Evolutionary conservation across 257 asterid species (phyloP).

Genomic region (Cynanchum wilfordii): DNA sequence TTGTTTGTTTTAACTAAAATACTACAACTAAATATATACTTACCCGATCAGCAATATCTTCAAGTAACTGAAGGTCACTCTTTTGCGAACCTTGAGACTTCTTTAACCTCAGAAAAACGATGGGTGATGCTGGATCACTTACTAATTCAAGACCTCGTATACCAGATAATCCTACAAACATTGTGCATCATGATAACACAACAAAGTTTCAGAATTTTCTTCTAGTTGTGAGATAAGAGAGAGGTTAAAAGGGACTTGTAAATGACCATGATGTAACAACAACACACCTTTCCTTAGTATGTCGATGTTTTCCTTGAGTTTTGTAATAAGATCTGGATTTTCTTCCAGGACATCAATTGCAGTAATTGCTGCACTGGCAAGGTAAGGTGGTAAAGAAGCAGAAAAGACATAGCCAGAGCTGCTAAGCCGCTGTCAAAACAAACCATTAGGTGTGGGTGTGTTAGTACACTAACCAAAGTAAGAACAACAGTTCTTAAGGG

Average conservation of each 20-base stretch:
- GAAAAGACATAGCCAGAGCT: slow-evolving; percentile 91
- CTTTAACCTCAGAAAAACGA: slow-evolving; percentile 56
- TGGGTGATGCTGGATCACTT: slow-evolving; percentile 69
- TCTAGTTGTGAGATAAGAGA: not conserved
- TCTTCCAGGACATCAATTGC: slow-evolving; percentile 75
- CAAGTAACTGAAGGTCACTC: slow-evolving; percentile 65
- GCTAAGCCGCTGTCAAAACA: slow-evolving; percentile 76
- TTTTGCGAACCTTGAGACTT: slow-evolving; percentile 58
- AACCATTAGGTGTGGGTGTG: slow-evolving; percentile 1
- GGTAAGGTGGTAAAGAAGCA: slow-evolving; percentile 94
- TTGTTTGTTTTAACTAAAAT: not conserved
- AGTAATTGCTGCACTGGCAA: slow-evolving; percentile 89
- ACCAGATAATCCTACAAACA: slow-evolving; percentile 51
- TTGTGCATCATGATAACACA: not conserved
- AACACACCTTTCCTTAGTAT: slow-evolving; percentile 47
- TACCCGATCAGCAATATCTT: slow-evolving; percentile 59
- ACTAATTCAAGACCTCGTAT: slow-evolving; percentile 52
- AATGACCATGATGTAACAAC: not conserved
- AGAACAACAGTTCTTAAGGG: not conserved
- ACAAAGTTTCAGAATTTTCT: not conserved
- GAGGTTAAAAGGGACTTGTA: not conserved
- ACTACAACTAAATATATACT: slow-evolving; percentile 9
- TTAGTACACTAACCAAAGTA: not conserved
- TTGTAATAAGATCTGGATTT: slow-evolving; percentile 60
- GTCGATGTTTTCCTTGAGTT: slow-evolving; percentile 50